Conservation (phyloP, 495 filamentous ascomycete species). For the Paragyromitra xinjiangensis region DNA sequence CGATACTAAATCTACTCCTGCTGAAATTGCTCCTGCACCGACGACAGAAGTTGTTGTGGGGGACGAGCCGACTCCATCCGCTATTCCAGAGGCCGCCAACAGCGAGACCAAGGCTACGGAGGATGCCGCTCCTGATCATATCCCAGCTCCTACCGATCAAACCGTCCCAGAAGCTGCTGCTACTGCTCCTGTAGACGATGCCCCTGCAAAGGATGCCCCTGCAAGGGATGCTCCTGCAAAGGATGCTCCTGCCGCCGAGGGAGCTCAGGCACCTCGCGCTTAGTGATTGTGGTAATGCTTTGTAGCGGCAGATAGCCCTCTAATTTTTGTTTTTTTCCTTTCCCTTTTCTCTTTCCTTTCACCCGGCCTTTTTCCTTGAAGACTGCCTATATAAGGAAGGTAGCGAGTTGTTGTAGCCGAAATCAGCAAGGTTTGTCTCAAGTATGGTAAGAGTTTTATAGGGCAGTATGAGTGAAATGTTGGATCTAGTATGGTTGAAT, state of each 20-base stretch:
- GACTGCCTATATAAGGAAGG: neutral
- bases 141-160: neutral
- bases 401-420: neutral
- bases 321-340: slow-evolving; percentile 1
- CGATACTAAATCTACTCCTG: slow-evolving; percentile 21
- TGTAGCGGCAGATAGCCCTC: neutral
- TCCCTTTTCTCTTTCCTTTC: neutral
- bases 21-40: slow-evolving; percentile 38
- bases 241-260: neutral
- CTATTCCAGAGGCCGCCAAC: neutral
- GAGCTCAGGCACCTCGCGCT: neutral
- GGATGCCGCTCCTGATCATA: neutral
- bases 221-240: neutral
- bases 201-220: neutral
- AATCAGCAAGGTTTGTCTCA: slow-evolving; percentile 2
- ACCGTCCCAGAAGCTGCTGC: neutral
- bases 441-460: neutral
- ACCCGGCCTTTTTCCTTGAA: neutral
- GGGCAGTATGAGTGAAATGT: neutral
- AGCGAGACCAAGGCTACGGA: slow-evolving; percentile 31
- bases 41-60: neutral
- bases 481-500: slow-evolving; percentile 5
- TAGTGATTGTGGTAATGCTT: neutral
- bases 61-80: neutral
- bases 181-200: neutral